phyloP scores from a whole-genome alignment of 768 basidiomycete genomes.

The Mycena epipterygia region DNA sequence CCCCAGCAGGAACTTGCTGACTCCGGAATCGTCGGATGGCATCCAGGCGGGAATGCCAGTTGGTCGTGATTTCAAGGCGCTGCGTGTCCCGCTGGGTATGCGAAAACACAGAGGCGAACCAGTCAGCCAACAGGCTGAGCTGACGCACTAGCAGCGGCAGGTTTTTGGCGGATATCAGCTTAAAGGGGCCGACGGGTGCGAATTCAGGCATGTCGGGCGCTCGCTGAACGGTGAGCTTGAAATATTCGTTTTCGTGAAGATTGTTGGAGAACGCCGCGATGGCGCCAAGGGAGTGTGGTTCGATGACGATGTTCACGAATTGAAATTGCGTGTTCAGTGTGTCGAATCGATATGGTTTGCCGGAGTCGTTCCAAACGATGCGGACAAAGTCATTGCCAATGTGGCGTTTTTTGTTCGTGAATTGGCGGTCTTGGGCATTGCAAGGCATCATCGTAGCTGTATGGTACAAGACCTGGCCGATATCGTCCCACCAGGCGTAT shows the following conservation, averaged over 20 bases:
- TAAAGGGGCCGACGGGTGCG: conserved; percentile 92
- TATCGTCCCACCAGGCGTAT: conserved; percentile 99
- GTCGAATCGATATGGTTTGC: conserved; percentile 89
- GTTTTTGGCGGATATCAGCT: conserved; percentile 91
- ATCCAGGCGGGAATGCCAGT: conserved; percentile 88
- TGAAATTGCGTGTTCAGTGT: conserved; percentile 95
- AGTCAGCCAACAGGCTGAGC: conserved; percentile 88
- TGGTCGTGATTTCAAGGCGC: conserved; percentile 85
- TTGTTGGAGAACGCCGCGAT: conserved; percentile 90
- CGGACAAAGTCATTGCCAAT: conserved; percentile 98
- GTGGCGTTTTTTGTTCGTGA: conserved; percentile 91
- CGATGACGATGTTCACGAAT: conserved; percentile 97
- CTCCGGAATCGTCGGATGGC: conserved; percentile 80
- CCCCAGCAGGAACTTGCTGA: conserved; percentile 48
- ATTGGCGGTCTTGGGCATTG: conserved; percentile 72
- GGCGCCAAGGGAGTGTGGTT: conserved; percentile 89
- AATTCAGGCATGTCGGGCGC: conserved; percentile 95
- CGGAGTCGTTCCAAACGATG: conserved; percentile 98
- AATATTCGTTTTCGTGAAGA: conserved; percentile 92
- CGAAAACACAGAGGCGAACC: conserved; percentile 89
- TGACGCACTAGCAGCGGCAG: conserved; percentile 92
- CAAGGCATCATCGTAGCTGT: conserved; percentile 98
- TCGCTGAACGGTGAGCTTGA: conserved; percentile 93
- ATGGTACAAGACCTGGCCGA: conserved; percentile 94
- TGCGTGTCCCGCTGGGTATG: conserved; percentile 79